Evolutionary conservation across 371 early-diverging fungal genomes (phyloP).

Genomic region (Zancudomyces culisetae): DNA sequence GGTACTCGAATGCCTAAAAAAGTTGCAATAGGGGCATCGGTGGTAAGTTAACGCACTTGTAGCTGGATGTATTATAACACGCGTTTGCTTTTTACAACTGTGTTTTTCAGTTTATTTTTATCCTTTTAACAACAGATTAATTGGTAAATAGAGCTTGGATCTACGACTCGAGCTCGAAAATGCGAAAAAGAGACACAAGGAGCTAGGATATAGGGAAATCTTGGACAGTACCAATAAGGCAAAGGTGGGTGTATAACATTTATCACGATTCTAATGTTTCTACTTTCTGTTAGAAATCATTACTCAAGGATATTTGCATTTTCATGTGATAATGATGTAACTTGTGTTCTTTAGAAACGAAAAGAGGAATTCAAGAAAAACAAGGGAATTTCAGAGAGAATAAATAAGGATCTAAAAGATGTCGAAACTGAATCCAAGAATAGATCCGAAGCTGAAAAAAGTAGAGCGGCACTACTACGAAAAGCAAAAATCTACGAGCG

Average conservation of each 20-base stretch:
- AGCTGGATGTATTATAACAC: too few species aligned
- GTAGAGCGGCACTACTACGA: conserved; percentile 8
- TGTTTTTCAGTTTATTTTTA: too few species aligned
- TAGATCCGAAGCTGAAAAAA: not conserved
- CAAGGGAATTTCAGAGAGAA: conserved; percentile 11
- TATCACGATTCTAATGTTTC: too few species aligned
- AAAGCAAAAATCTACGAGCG: conserved; percentile 16
- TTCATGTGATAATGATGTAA: not conserved
- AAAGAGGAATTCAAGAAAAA: conserved; percentile 2
- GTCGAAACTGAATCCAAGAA: not conserved
- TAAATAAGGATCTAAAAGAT: conserved; percentile 6
- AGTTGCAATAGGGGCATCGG: conserved; percentile 10
- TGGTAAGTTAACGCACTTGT: conserved; percentile 2
- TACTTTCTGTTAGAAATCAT: too few species aligned
- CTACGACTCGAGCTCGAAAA: conserved; percentile 15
- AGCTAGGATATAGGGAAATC: not conserved
- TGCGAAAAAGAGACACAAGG: conserved; percentile 9
- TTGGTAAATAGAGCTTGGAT: conserved; percentile 8
- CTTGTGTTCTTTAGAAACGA: not conserved
- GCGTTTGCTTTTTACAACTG: too few species aligned
- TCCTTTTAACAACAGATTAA: too few species aligned
- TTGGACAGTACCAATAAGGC: too few species aligned
- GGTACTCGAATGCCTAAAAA: conserved; percentile 1
- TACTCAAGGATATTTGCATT: too few species aligned
- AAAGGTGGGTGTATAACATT: too few species aligned